These are phyloP conservation scores for Moesziomyces sp. DNA, from an alignment of 1,284 basidiomycete species.

Conservation along the genomic window DNA sequence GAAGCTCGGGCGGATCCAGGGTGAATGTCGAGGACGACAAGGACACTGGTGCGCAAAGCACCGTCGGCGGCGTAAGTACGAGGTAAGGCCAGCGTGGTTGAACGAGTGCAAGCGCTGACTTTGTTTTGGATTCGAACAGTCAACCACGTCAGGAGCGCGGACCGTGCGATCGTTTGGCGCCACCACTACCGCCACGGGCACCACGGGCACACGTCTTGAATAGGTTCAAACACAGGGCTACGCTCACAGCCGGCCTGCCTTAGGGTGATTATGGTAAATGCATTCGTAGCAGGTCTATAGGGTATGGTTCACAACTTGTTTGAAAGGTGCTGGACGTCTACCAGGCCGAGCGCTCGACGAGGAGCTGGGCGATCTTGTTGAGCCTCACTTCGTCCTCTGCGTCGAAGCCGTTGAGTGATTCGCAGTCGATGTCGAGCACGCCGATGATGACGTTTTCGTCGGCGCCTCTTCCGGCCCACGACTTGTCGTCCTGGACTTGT, in stretches of 20 bases:
- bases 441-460: constrained; percentile 65
- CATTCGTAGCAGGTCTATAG: constrained; percentile 2
- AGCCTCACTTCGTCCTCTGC: constrained; percentile 65
- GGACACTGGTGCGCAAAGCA: constrained; percentile 11
- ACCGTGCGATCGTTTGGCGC: constrained; percentile 41
- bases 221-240: background rate
- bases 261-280: background rate
- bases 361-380: constrained; percentile 57
- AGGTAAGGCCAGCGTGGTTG: background rate
- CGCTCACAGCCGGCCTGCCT: too few species aligned
- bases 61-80: constrained; percentile 35
- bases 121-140: constrained; percentile 8
- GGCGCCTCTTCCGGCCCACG: constrained; percentile 59
- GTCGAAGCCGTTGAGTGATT: constrained; percentile 65
- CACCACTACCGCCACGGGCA: constrained; percentile 20
- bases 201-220: constrained; percentile 16
- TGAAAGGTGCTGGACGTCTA: background rate
- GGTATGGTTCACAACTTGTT: constrained; percentile 1
- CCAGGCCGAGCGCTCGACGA: constrained; percentile 51
- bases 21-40: constrained; percentile 10
- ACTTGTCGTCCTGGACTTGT: constrained; percentile 10
- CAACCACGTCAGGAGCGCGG: constrained; percentile 26
- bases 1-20: background rate
- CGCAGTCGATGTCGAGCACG: constrained; percentile 69
- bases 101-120: background rate